Percentiles rank a stretch among this genome's conserved stretches.
phyloP scores from a whole-genome alignment of 306 rosid species.

The Purshia tridentata region DNA sequence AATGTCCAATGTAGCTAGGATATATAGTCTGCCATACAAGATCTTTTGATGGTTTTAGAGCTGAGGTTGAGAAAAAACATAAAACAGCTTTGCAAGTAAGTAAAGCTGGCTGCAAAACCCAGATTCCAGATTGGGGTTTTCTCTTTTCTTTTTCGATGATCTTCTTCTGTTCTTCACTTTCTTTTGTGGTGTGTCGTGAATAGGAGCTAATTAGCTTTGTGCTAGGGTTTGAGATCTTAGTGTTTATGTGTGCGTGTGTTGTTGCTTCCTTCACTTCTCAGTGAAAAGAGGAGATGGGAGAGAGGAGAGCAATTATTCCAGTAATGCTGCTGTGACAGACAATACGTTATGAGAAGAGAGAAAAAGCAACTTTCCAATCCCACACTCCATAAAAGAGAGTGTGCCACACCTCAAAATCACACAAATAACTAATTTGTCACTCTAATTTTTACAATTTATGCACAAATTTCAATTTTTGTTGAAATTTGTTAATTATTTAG shows the following conservation, averaged over 20 bases:
- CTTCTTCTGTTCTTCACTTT: conserved; percentile 28
- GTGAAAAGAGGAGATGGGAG: conserved; percentile 13
- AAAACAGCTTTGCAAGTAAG: conserved; percentile 31
- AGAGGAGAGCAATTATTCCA: conserved; percentile 34
- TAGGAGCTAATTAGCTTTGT: neutral
- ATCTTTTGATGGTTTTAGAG: conserved; percentile 12
- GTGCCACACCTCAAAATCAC: conserved; percentile 1
- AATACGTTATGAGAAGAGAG: conserved; percentile 12
- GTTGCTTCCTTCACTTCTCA: conserved; percentile 24
- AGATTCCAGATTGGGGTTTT: conserved; percentile 4
- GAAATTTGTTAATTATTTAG: too few species aligned
- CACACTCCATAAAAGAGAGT: conserved; percentile 21
- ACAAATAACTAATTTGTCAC: too few species aligned
- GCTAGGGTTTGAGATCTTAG: too few species aligned
- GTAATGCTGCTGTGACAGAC: conserved; percentile 27
- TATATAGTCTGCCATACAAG: conserved; percentile 19
- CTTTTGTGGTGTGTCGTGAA: neutral
- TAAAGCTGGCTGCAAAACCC: conserved; percentile 28
- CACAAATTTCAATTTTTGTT: too few species aligned
- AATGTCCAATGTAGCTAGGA: conserved; percentile 22
- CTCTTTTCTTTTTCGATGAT: conserved; percentile 19
- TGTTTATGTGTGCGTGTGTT: conserved; percentile 10
- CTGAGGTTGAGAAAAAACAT: conserved; percentile 21
- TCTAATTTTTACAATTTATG: too few species aligned
- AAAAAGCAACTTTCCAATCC: neutral